phyloP scores from a whole-genome alignment of 148 eudicot genomes.

The Nepenthes mirabilis region DNA sequence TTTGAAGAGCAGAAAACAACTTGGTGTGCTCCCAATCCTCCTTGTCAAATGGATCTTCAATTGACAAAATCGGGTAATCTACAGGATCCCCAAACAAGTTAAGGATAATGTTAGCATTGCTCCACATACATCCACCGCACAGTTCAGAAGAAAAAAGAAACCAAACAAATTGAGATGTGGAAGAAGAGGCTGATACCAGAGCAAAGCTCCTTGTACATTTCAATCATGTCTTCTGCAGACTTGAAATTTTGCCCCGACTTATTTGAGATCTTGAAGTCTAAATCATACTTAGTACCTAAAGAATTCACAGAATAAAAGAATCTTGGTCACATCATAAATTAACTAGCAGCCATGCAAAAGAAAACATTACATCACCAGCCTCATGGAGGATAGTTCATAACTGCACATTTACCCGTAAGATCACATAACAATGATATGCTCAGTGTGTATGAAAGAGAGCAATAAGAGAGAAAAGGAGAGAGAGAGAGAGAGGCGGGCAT shows the following conservation, averaged over 20 bases:
- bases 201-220: constrained; percentile 74
- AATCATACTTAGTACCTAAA: constrained; percentile 84
- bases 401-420: not conserved
- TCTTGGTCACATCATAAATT: not conserved
- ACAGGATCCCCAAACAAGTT: constrained; percentile 2
- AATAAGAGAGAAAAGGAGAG: not conserved
- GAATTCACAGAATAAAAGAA: constrained; percentile 10
- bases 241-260: constrained; percentile 84
- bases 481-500: not conserved
- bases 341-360: not conserved
- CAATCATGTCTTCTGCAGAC: constrained; percentile 89
- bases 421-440: not conserved
- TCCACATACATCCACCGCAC: not conserved
- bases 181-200: constrained; percentile 34
- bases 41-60: constrained; percentile 97
- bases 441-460: not conserved
- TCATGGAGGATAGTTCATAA: not conserved
- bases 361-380: not conserved
- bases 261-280: constrained; percentile 67
- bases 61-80: constrained; percentile 89
- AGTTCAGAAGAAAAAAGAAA: not conserved
- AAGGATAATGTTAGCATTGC: not conserved
- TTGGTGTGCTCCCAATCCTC: constrained; percentile 96
- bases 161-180: constrained; percentile 1
- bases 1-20: constrained; percentile 48